Evolutionary conservation across 1,284 basidiomycete genomes (phyloP).

Genomic region (Cryptococcus jaspeensis): DNA sequence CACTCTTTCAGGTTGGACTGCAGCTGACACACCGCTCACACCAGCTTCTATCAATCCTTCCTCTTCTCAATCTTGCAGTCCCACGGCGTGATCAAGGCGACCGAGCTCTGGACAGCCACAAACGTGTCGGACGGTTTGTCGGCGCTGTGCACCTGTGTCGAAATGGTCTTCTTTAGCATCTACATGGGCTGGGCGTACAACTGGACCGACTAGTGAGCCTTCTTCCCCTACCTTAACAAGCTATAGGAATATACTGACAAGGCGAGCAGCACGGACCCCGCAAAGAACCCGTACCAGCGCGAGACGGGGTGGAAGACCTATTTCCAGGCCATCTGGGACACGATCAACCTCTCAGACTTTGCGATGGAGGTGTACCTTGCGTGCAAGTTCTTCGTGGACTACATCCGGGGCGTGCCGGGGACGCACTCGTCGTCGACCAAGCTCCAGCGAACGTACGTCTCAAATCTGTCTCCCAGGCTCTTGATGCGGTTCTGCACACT

Average conservation of each 20-base stretch:
- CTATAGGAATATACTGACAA: not conserved
- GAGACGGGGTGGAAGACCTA: slow-evolving; percentile 26
- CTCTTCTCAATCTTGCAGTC: slow-evolving; percentile 47
- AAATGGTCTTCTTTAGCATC: slow-evolving; percentile 79
- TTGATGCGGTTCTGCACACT: not conserved
- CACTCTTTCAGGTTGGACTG: not conserved
- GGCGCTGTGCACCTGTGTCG: slow-evolving; percentile 75
- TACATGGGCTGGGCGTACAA: slow-evolving; percentile 78
- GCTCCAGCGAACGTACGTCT: slow-evolving; percentile 26
- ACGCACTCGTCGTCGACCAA: slow-evolving; percentile 52
- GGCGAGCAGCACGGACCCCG: slow-evolving; percentile 19
- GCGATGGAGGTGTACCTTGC: slow-evolving; percentile 62
- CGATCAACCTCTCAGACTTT: slow-evolving; percentile 75
- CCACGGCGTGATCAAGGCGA: slow-evolving; percentile 56
- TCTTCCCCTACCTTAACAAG: not conserved
- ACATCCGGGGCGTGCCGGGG: slow-evolving; percentile 54
- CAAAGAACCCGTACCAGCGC: slow-evolving; percentile 20
- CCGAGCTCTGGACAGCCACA: slow-evolving; percentile 65
- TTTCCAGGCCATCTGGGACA: slow-evolving; percentile 65
- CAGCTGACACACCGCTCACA: too few species aligned
- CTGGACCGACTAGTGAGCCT: slow-evolving; percentile 61
- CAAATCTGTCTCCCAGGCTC: not conserved
- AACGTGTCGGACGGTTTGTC: slow-evolving; percentile 73
- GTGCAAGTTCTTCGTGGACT: slow-evolving; percentile 62
- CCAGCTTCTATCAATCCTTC: slow-evolving; percentile 22